Base-by-base conservation (phyloP, 768 basidiomycete species). In the Lactarius quietus region DNA sequence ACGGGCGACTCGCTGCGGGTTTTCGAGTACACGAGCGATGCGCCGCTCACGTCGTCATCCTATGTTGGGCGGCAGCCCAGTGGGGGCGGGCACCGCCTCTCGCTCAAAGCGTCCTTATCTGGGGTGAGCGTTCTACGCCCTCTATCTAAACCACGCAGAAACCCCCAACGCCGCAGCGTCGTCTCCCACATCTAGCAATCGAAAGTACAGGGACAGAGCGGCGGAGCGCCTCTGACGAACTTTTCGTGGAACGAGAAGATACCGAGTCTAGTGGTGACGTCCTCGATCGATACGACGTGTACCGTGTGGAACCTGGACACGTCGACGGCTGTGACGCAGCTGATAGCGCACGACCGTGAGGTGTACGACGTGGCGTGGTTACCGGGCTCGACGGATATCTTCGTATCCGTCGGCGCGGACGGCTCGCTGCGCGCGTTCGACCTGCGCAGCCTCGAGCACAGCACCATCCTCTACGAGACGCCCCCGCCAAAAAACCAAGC, bases 291-390 rank as follows among this genome's bases (percentile, higher is more conserved):
- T 74, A 99, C 97, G 58, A 97, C 95, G 17, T 98, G 96, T 75
- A 98, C 97, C 1, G 91, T 98, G 28, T 99, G 97, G 97, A 97
- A 99, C 76, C 92, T 99, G 73, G 91, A 96, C 72, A 93, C 93
- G 4, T 85, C 87, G 29, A 88, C 90, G 8, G 96, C 97, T 29
- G 86, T 98, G 73, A 99, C 97, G 3, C 97, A 98, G 76, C 86
- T 99, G 66, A 96, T 97, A 72, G 95, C 96, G 0, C 96, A 97
- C 76, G 95, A 98, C 80, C 86, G 92, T 55, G 90, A 95, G 78
- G 95, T 94, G 17, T 96, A 95, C 78, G 95, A 98, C 74, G 95
- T 97, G 48, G 95, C 94, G n/a, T 99, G 97, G 96, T 84, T 98
- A 15, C 97, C 97, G 6, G 86, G 88, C 29, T 95, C 93, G 10